Base-by-base conservation (phyloP, 768 basidiomycete species). In the Tulasnella sp. region DNA sequence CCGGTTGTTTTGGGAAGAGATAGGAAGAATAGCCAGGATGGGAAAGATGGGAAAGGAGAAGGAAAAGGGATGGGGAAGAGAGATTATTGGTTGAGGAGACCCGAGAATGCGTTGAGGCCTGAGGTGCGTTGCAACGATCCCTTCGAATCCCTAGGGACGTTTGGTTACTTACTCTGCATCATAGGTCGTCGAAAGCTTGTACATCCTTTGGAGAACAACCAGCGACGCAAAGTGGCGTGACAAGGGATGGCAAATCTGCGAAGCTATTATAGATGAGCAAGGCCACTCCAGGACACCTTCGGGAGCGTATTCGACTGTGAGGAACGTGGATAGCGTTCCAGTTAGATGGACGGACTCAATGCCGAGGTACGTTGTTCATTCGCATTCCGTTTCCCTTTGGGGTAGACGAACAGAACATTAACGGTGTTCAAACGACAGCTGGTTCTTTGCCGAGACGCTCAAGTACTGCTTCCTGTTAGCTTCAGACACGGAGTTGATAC, bases 391-490 rank as follows among this genome's bases (percentile, higher is more conserved):
- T 37, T 1, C 28, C 14, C 34, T 72, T 44, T 58, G 54, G 24
- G 54, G 9, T 58, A n/a, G n/a, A 46, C 46, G 18, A 46, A 46
- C 16, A 4, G 18, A 46, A 46, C 14, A 46, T 46, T 46, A 46
- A 46, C 46, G 46, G 46, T 18, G 12, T 18, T 46, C 7, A 42
- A 42, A 20, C 31, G 22, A 34, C 78, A 90, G 90, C 80, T 90
- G 88, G 85, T 90, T 91, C 84, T 82, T 90, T 76, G 90, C 90
- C 2, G 90, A 90, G 84, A 90, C 90, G 85, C 86, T 94, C 79
- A 93, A 94, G 86, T 94, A 94, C 84, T 88, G 93, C 76, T 87
- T 92, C 84, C 87, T 95, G 28, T 85, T 93, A 84, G 95, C 94
- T 85, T 87, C 87, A 78, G 89, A 93, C 46, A 89, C 90, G 12